A percentile compares a stretch with the other conserved stretches of the same genome.
Conservation (phyloP, 1,284 basidiomycete genomes). For the Apiotrichum siamense region DNA sequence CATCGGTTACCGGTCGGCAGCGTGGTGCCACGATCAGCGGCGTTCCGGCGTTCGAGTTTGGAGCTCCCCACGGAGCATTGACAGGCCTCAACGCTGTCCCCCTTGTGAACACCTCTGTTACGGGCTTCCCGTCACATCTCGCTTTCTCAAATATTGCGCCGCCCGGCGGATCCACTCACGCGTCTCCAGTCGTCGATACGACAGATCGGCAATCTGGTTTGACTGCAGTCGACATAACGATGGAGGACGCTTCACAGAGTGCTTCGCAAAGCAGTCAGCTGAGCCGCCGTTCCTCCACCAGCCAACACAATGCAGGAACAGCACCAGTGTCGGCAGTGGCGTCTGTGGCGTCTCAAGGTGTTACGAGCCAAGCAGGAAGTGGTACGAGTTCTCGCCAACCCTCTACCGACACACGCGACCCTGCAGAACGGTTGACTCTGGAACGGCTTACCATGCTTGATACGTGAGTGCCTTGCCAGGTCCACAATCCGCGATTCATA, state of each 20-base stretch:
- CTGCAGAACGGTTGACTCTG: slow-evolving; percentile 12
- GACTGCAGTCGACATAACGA: slow-evolving; percentile 19
- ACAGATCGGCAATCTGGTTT: too few relatives aligned
- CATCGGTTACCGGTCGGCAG: slow-evolving; percentile 25
- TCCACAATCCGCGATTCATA: background rate
- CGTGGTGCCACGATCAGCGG: slow-evolving; percentile 42
- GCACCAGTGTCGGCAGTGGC: slow-evolving; percentile 4
- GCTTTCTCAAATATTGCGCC: slow-evolving; percentile 28
- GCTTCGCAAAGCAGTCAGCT: slow-evolving; percentile 2
- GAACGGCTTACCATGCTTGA: slow-evolving; percentile 33
- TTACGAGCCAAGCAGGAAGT: background rate
- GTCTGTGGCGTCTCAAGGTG: background rate
- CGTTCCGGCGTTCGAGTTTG: slow-evolving; percentile 19
- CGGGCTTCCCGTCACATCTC: slow-evolving; percentile 34
- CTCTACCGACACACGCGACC: background rate
- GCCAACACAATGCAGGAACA: background rate
- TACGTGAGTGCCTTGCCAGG: slow-evolving; percentile 25
- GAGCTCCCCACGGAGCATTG: too few relatives aligned
- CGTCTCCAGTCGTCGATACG: background rate
- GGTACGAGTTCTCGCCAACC: background rate
- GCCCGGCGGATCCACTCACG: slow-evolving; percentile 2
- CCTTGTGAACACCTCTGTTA: slow-evolving; percentile 10
- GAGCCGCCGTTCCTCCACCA: slow-evolving; percentile 17
- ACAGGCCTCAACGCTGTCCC: background rate
- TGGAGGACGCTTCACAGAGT: slow-evolving; percentile 35